These are phyloP conservation scores for Eimeria falciformis DNA, from an alignment of 169 alveolate species.

Conservation along the genomic window DNA sequence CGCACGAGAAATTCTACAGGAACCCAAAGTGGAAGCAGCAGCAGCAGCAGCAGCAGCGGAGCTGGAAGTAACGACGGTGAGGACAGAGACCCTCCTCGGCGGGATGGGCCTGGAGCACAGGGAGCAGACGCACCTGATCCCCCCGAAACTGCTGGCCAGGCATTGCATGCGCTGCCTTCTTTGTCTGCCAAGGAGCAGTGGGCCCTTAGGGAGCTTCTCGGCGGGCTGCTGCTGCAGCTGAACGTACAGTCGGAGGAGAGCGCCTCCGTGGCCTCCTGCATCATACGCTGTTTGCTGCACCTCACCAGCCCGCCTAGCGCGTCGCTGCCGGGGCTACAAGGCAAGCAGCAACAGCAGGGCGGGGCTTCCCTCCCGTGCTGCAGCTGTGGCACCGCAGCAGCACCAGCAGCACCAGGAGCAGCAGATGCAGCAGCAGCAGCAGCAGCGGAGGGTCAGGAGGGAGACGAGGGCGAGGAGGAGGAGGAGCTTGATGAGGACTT, in stretches of 20 bases:
- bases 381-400: slow-evolving; percentile 17
- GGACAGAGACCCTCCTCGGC: slow-evolving; percentile 15
- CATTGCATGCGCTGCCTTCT: neutral
- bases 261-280: slow-evolving; percentile 6
- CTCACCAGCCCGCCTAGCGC: slow-evolving; percentile 1
- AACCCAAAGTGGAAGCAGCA: slow-evolving; percentile 38
- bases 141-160: neutral
- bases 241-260: slow-evolving; percentile 21
- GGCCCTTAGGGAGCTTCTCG: slow-evolving; percentile 41
- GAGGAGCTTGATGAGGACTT: slow-evolving; percentile 56
- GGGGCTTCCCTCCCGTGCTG: neutral
- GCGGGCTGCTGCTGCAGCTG: slow-evolving; percentile 42
- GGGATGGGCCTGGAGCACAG: neutral
- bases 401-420: neutral
- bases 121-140: slow-evolving; percentile 32
- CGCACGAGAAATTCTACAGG: neutral
- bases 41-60: slow-evolving; percentile 45
- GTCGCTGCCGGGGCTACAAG: neutral
- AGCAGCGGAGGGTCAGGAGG: slow-evolving; percentile 57
- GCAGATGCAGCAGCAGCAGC: slow-evolving; percentile 51
- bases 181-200: slow-evolving; percentile 37
- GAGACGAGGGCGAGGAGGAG: slow-evolving; percentile 38
- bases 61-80: slow-evolving; percentile 29
- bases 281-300: slow-evolving; percentile 40
- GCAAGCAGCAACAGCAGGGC: slow-evolving; percentile 13